These are phyloP conservation scores for Hypoxylon sp. DNA, from an alignment of 2,329 filamentous ascomycete genomes.

Conservation along the genomic window DNA sequence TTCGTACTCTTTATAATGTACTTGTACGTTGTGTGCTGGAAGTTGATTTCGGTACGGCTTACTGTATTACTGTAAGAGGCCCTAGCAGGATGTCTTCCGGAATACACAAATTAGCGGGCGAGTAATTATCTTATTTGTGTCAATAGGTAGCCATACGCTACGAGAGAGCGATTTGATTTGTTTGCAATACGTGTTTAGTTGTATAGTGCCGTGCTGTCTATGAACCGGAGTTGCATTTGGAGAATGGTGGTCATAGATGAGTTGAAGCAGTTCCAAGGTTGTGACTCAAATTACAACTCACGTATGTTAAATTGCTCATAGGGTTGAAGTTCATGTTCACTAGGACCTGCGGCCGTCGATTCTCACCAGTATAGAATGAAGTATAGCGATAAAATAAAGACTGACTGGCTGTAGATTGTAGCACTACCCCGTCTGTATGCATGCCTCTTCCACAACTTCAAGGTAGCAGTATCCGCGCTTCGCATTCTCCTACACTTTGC, in stretches of 20 bases:
- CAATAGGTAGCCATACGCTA: background rate
- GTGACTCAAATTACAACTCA: no score
- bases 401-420: no score
- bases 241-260: no score
- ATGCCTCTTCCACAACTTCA: no score
- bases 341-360: background rate
- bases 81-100: background rate
- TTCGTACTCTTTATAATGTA: background rate
- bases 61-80: background rate
- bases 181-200: background rate
- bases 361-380: background rate
- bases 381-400: no score
- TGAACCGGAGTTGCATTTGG: no score
- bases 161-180: conserved; percentile 7
- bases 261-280: no score
- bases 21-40: background rate
- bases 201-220: no score
- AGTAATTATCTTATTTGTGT: background rate
- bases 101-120: background rate
- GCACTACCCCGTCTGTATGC: no score
- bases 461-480: background rate
- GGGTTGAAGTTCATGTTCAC: background rate
- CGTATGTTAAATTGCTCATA: background rate
- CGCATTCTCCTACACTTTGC: background rate
- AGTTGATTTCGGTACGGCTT: background rate